Conservation (phyloP, 2,329 filamentous ascomycete species). For the Aplosporella prunicola region DNA sequence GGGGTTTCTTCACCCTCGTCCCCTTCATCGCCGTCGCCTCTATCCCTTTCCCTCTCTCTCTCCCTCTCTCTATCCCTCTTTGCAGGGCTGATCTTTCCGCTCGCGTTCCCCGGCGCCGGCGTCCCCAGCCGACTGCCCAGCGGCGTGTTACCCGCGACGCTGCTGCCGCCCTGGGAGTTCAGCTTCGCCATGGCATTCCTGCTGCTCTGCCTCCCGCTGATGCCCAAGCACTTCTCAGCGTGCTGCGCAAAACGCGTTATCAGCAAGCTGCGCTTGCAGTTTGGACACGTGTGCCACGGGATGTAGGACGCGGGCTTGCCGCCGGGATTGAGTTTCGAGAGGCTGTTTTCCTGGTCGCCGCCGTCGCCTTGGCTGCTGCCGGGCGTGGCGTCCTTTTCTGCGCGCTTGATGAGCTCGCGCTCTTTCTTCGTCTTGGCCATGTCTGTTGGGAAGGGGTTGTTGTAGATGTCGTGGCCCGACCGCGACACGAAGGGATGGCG, state of each 20-base stretch:
- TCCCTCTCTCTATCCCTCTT: slow-evolving; percentile 28
- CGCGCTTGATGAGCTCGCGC: slow-evolving; percentile 44
- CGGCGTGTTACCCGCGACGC: slow-evolving; percentile 33
- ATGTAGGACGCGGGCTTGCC: slow-evolving; percentile 38
- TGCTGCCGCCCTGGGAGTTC: slow-evolving; percentile 19
- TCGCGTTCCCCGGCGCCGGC: slow-evolving; percentile 27
- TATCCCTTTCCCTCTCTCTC: slow-evolving; percentile 19
- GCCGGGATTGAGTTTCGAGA: slow-evolving; percentile 41
- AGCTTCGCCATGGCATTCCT: slow-evolving; percentile 41
- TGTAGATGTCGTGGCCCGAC: slow-evolving; percentile 70
- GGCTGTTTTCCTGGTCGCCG: slow-evolving; percentile 21
- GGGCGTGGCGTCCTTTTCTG: slow-evolving; percentile 36
- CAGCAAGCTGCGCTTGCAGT: slow-evolving; percentile 51
- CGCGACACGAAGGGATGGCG: slow-evolving; percentile 69
- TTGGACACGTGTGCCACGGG: slow-evolving; percentile 48
- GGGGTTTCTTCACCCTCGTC: slow-evolving; percentile 36
- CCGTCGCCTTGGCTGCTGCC: slow-evolving; percentile 35
- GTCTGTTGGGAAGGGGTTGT: slow-evolving; percentile 68
- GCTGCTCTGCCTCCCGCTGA: slow-evolving; percentile 44
- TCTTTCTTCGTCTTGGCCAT: slow-evolving; percentile 69
- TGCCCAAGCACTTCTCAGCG: slow-evolving; percentile 51
- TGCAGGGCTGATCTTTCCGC: slow-evolving; percentile 20
- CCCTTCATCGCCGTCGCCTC: slow-evolving; percentile 19
- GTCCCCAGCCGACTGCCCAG: slow-evolving; percentile 35
- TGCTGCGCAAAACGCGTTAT: slow-evolving; percentile 53